A percentile compares a stretch with the other conserved stretches of the same genome.
These are phyloP conservation scores for Panicum virgatum DNA, from an alignment of 202 grass and related monocot species.

Conservation along the genomic window DNA sequence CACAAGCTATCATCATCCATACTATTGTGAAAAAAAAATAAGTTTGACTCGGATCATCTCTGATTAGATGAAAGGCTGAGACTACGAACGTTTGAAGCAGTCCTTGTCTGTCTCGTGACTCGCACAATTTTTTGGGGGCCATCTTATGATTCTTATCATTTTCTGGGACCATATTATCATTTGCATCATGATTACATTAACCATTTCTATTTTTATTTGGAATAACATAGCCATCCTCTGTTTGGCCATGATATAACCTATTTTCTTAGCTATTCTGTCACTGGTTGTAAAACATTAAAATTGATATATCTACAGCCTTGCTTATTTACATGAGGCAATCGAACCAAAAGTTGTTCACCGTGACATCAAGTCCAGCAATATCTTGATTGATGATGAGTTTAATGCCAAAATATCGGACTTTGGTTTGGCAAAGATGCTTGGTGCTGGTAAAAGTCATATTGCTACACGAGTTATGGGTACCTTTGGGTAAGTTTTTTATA, in stretches of 20 bases:
- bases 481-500: slow-evolving; percentile 75
- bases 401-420: slow-evolving; percentile 97
- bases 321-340: slow-evolving; percentile 95
- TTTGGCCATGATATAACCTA: slow-evolving; percentile 1
- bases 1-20: neutral
- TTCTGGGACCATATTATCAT: neutral
- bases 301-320: slow-evolving; percentile 69
- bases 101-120: neutral
- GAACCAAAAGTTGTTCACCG: slow-evolving; percentile 99
- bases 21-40: slow-evolving; percentile 24
- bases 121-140: neutral
- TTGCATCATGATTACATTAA: neutral
- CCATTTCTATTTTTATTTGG: neutral
- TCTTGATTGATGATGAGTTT: slow-evolving; percentile 94
- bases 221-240: slow-evolving; percentile 5
- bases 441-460: slow-evolving; percentile 98
- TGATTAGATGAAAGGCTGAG: slow-evolving; percentile 5
- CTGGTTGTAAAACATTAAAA: slow-evolving; percentile 17
- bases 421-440: slow-evolving; percentile 95
- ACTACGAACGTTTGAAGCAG: neutral
- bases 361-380: slow-evolving; percentile 95
- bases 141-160: neutral
- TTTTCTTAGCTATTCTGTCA: slow-evolving; percentile 1
- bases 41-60: neutral
- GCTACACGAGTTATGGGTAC: slow-evolving; percentile 99